phyloP scores from a whole-genome alignment of 495 filamentous ascomycete species.

The Cenococcum geophilum region DNA sequence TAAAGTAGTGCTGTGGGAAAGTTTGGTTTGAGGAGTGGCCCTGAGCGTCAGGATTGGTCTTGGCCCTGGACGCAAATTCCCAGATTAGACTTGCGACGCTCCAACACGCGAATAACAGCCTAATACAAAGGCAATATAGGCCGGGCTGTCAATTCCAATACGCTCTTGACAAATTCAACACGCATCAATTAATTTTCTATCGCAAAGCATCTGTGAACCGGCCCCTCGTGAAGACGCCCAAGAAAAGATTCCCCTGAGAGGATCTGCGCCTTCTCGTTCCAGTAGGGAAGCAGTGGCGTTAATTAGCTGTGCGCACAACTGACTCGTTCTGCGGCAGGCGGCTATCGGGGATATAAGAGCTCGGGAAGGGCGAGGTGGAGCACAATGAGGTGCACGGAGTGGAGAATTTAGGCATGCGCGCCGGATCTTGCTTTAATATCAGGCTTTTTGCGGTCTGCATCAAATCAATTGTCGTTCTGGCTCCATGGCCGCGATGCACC shows the following conservation, averaged over 20 bases:
- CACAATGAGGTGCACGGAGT: no score
- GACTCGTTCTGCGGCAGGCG: not conserved
- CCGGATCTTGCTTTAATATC: no score
- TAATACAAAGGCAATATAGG: not conserved
- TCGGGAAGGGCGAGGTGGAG: no score
- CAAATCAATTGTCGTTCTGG: no score
- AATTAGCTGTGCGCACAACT: not conserved
- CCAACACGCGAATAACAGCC: no score
- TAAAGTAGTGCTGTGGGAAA: not conserved
- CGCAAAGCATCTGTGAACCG: not conserved
- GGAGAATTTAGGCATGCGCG: no score
- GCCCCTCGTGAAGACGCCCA: not conserved
- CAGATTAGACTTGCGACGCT: not conserved
- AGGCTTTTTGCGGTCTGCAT: no score
- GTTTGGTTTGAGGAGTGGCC: conserved; percentile 4
- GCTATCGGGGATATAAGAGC: not conserved
- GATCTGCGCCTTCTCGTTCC: not conserved
- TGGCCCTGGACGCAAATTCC: not conserved
- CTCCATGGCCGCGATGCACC: no score
- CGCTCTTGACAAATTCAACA: not conserved
- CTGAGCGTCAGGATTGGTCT: not conserved
- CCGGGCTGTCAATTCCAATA: not conserved
- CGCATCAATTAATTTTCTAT: not conserved
- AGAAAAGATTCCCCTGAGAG: not conserved
- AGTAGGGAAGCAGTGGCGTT: not conserved